These are phyloP conservation scores for Rhytidiadelphus loreus DNA, from an alignment of 225 moss, liverwort and hornwort species.

Conservation along the genomic window DNA sequence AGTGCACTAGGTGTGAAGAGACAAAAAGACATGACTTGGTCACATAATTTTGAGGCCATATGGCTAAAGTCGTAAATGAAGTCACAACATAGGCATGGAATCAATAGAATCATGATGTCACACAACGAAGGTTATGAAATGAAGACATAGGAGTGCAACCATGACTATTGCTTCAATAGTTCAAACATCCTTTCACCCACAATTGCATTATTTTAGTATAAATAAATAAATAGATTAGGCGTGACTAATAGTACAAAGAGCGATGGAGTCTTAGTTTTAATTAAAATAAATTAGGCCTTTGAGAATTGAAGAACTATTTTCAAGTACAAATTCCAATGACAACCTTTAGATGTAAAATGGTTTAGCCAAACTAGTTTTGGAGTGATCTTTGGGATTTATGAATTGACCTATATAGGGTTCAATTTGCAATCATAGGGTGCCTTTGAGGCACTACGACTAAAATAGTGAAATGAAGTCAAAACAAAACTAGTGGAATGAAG, in stretches of 20 bases:
- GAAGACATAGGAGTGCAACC: neutral
- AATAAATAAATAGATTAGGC: too few species aligned
- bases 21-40: neutral
- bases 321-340: rapidly evolving
- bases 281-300: too few species aligned
- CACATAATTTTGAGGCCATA: too few species aligned
- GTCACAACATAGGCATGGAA: too few species aligned
- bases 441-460: neutral
- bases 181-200: neutral
- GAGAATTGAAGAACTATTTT: neutral
- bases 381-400: neutral
- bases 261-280: neutral
- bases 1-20: neutral
- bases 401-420: too few species aligned
- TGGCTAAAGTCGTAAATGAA: neutral
- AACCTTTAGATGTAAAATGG: rapidly evolving
- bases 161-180: neutral
- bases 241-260: neutral
- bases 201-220: neutral
- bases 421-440: rapidly evolving
- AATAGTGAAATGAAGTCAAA: neutral
- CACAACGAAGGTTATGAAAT: neutral
- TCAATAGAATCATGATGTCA: too few species aligned
- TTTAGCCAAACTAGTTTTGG: neutral
- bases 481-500: neutral